Conservation (phyloP, 2,329 filamentous ascomycete species). For the Hypoxylon sp. region DNA sequence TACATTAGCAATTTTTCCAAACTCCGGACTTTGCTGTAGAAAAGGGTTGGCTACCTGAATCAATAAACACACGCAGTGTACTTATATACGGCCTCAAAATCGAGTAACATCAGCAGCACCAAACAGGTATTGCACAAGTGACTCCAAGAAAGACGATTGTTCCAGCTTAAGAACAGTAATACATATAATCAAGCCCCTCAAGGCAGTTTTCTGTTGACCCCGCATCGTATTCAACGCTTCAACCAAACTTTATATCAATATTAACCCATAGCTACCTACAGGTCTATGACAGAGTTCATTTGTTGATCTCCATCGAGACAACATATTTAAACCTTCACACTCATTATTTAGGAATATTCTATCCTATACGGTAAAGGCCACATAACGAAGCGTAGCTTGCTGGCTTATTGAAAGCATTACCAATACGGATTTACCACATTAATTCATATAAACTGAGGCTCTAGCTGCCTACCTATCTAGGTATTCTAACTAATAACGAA, state of each 20-base stretch:
- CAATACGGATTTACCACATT: not conserved
- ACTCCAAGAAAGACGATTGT: not conserved
- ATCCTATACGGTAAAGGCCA: not conserved
- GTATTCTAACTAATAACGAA: not conserved
- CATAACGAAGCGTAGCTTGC: not conserved
- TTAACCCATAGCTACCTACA: not conserved
- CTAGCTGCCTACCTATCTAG: not conserved
- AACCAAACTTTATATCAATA: conserved; percentile 2
- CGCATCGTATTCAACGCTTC: conserved; percentile 1
- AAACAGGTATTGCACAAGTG: not conserved
- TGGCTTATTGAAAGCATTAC: not conserved
- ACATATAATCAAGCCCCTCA: not conserved
- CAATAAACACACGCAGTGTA: not conserved
- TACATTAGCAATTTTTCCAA: not conserved
- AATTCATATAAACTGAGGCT: not conserved
- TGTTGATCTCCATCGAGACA: not conserved
- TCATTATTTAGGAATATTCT: not conserved
- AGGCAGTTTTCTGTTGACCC: not conserved
- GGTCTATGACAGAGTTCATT: not conserved
- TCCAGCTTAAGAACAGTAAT: conserved; percentile 3
- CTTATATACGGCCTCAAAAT: not conserved
- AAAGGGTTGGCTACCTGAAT: not conserved
- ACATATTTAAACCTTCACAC: not conserved
- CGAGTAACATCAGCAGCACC: not conserved
- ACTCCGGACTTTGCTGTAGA: not conserved